Evolutionary conservation across 129 eudicot species (phyloP).

Genomic region (Escallonia rubra): DNA sequence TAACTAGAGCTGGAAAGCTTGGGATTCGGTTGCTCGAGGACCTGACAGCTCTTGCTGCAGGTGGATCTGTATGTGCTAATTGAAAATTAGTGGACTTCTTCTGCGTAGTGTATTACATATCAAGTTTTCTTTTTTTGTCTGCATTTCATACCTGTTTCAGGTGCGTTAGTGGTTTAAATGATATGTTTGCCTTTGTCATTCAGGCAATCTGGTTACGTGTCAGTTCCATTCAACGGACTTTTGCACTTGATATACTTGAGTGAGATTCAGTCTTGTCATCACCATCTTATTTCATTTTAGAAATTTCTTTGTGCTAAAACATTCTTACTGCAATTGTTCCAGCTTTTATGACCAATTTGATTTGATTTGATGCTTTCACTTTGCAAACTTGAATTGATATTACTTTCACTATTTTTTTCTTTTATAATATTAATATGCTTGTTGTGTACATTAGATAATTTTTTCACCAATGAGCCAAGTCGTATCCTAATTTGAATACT

Average conservation of each 20-base stretch:
- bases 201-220: constrained; percentile 89
- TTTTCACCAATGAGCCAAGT: too few relatives aligned
- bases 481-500: too few relatives aligned
- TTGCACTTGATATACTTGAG: constrained; percentile 99
- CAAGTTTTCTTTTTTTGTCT: background rate
- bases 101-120: background rate
- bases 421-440: too few relatives aligned
- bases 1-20: constrained; percentile 74
- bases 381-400: too few relatives aligned
- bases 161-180: constrained; percentile 8
- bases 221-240: constrained; percentile 78
- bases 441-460: too few relatives aligned
- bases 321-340: background rate
- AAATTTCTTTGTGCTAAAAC: background rate
- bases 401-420: too few relatives aligned
- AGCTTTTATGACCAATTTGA: background rate
- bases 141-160: constrained; percentile 3
- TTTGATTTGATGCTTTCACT: too few relatives aligned
- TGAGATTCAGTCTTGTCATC: constrained; percentile 29
- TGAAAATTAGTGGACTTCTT: constrained; percentile 20
- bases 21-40: constrained; percentile 95
- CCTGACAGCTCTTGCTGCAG: constrained; percentile 99
- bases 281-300: background rate
- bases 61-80: constrained; percentile 99
- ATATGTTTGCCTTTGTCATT: constrained; percentile 15